Evolutionary conservation across 495 filamentous ascomycete genomes (phyloP).

Genomic region (Immersiella caudata): DNA sequence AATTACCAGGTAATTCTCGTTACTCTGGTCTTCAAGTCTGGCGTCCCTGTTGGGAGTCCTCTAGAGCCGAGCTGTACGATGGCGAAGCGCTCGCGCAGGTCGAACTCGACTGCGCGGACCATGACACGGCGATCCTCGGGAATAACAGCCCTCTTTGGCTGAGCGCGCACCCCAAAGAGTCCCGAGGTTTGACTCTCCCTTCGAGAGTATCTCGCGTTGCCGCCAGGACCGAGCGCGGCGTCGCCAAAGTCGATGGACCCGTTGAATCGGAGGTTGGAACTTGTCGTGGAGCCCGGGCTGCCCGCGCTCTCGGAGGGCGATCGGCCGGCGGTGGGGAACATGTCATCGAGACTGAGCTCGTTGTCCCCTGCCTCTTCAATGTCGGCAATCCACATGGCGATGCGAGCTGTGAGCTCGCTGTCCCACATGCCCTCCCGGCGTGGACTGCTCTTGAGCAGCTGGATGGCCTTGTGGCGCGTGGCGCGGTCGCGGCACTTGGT

Average conservation of each 20-base stretch:
- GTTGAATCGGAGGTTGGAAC: constrained; percentile 24
- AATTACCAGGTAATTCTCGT: constrained; percentile 52
- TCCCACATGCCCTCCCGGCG: constrained; percentile 68
- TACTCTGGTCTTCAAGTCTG: constrained; percentile 46
- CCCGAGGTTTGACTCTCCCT: constrained; percentile 34
- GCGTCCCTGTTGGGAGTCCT: constrained; percentile 49
- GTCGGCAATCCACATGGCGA: constrained; percentile 57
- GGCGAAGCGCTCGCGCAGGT: constrained; percentile 52
- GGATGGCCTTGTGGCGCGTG: constrained; percentile 59
- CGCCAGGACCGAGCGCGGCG: constrained; percentile 45
- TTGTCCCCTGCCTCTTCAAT: constrained; percentile 57
- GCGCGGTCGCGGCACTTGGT: constrained; percentile 60
- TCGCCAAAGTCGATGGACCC: constrained; percentile 40
- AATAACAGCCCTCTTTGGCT: constrained; percentile 23
- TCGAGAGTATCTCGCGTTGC: constrained; percentile 42
- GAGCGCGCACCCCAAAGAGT: constrained; percentile 13
- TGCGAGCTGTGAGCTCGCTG: constrained; percentile 56
- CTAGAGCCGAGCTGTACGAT: constrained; percentile 53
- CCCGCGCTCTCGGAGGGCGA: constrained; percentile 18
- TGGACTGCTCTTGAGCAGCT: constrained; percentile 53
- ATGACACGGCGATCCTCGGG: constrained; percentile 56
- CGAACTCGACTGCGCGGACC: constrained; percentile 57
- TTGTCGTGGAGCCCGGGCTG: constrained; percentile 33
- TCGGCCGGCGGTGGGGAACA: constrained; percentile 9
- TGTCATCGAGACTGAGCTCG: constrained; percentile 8